Evolutionary conservation across 176 grass and related monocot genomes (phyloP).

Genomic region (Otatea glauca): DNA sequence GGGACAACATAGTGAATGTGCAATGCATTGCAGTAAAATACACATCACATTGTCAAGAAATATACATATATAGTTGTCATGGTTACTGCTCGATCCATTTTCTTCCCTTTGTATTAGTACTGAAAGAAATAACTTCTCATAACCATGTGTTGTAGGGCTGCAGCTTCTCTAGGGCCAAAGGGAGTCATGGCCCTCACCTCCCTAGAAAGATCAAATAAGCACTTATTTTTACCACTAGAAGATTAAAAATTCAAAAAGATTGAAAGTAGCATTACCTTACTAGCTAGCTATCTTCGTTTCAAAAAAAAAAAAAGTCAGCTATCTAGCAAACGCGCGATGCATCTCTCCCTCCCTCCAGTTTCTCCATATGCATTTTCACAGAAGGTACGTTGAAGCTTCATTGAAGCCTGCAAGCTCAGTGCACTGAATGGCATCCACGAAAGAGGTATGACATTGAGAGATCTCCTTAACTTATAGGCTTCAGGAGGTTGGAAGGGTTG

Average conservation of each 20-base stretch:
- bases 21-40: background rate
- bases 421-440: slow-evolving; percentile 60
- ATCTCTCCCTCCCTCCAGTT: background rate
- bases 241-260: background rate
- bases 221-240: background rate
- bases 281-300: background rate
- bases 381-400: slow-evolving; percentile 34
- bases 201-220: background rate
- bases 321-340: background rate
- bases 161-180: no score
- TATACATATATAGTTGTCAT: background rate
- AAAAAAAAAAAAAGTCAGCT: background rate
- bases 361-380: background rate
- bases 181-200: no score
- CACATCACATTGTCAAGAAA: background rate
- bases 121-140: background rate
- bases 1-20: background rate
- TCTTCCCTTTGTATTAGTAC: background rate
- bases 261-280: background rate
- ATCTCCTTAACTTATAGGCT: slow-evolving; percentile 37
- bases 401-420: slow-evolving; percentile 53
- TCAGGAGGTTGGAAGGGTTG: slow-evolving; percentile 42
- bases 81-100: background rate
- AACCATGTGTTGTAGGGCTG: no score
- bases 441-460: slow-evolving; percentile 58